phyloP scores from a whole-genome alignment of 208 protist species.

The Trypanosoma caninum region DNA sequence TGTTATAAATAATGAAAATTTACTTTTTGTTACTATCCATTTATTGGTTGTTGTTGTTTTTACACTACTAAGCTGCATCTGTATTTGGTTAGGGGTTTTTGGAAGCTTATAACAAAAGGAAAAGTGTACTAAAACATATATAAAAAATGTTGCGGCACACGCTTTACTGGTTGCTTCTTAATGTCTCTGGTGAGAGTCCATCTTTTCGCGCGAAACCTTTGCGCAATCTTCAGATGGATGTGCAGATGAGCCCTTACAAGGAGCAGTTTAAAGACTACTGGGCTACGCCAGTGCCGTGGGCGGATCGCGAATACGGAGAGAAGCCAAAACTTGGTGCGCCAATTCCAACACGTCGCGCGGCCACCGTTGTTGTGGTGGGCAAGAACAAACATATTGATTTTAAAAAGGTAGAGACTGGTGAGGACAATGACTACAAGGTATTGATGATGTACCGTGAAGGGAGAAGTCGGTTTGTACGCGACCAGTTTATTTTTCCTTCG shows the following conservation, averaged over 20 bases:
- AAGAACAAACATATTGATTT: conserved; percentile 64
- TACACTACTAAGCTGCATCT: no score
- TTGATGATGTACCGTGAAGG: conserved; percentile 82
- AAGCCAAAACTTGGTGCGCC: conserved; percentile 82
- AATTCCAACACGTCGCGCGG: conserved; percentile 68
- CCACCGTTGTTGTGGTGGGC: conserved; percentile 66
- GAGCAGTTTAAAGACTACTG: conserved; percentile 91
- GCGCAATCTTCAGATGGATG: conserved; percentile 71
- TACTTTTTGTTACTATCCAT: no score
- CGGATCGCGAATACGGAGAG: conserved; percentile 79
- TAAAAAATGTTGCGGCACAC: conserved; percentile 40
- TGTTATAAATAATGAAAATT: no score
- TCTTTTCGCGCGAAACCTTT: conserved; percentile 76
- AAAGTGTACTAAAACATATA: neutral
- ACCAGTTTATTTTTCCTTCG: conserved; percentile 83
- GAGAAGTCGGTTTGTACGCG: conserved; percentile 63
- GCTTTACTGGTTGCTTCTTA: conserved; percentile 38
- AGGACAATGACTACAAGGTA: conserved; percentile 90
- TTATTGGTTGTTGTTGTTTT: neutral
- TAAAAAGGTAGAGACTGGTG: conserved; percentile 51
- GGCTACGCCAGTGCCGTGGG: conserved; percentile 79
- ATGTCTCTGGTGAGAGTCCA: conserved; percentile 76
- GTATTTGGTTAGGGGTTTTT: no score
- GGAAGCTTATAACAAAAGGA: no score
- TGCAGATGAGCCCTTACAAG: conserved; percentile 84